These are phyloP conservation scores for Phaeosphaeria sp. DNA, from an alignment of 2,329 filamentous ascomycete species.

Conservation along the genomic window DNA sequence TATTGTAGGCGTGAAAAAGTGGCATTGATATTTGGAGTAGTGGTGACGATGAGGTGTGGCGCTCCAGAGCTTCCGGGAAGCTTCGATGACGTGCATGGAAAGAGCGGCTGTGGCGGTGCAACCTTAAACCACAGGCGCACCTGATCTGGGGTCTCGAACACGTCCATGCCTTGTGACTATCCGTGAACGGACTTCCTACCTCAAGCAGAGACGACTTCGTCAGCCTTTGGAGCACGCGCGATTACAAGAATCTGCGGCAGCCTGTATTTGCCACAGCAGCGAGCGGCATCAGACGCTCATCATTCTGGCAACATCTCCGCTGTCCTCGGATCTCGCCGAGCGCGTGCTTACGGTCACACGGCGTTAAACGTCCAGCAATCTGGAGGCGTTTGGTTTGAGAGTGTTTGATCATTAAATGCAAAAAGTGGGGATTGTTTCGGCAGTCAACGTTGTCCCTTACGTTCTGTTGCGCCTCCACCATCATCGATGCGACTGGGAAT, in stretches of 20 bases:
- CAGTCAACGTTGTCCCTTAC: constrained; percentile 13
- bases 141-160: not conserved
- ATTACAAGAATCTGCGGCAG: not conserved
- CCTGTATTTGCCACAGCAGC: not conserved
- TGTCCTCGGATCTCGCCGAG: constrained; percentile 3
- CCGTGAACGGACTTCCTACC: not conserved
- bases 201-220: not conserved
- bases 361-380: constrained; percentile 4
- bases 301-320: not conserved
- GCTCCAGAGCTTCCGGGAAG: not conserved
- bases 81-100: constrained; percentile 2
- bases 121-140: not conserved
- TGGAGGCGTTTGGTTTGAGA: constrained; percentile 13
- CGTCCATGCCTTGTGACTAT: not conserved
- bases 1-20: not conserved
- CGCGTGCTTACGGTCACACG: constrained; percentile 24
- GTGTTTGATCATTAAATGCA: constrained; percentile 12
- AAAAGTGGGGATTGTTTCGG: constrained; percentile 11
- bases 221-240: not conserved
- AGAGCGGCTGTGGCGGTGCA: not conserved
- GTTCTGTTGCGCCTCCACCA: constrained; percentile 1
- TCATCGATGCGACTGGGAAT: not conserved
- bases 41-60: constrained; percentile 8
- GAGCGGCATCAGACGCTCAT: not conserved
- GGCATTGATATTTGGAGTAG: not conserved